A percentile compares a stretch with the other conserved stretches of the same genome.
Conservation (phyloP, 257 asterid genomes). For the Plectranthus barbatus region DNA sequence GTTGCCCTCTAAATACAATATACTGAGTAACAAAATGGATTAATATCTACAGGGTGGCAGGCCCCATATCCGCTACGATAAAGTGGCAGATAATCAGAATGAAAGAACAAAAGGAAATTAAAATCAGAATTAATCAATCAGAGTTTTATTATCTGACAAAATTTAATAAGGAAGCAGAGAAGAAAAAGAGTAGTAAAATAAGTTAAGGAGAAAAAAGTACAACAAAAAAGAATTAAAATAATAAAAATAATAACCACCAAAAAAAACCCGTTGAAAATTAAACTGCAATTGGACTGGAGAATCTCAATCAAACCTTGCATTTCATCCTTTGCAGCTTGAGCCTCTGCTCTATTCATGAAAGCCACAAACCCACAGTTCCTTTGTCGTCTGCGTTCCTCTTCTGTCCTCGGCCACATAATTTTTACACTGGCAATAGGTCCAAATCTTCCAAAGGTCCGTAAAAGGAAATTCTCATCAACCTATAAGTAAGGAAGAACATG, state of each 20-base stretch:
- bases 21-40: not conserved
- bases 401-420: constrained; percentile 99
- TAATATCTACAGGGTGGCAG: not conserved
- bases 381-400: constrained; percentile 78
- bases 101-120: not conserved
- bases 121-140: not conserved
- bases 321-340: constrained; percentile 95
- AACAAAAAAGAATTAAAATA: not conserved
- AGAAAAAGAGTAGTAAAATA: too few species aligned
- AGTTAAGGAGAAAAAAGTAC: not conserved
- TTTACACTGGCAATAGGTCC: constrained; percentile 98
- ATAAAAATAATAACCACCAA: not conserved
- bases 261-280: not conserved
- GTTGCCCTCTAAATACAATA: constrained; percentile 1
- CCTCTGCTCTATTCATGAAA: constrained; percentile 88
- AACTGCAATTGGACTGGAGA: not conserved
- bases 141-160: not conserved
- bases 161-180: not conserved
- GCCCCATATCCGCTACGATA: not conserved
- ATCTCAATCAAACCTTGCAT: constrained; percentile 63
- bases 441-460: constrained; percentile 94
- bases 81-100: not conserved
- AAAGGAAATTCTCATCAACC: constrained; percentile 94
- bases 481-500: constrained; percentile 12
- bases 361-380: constrained; percentile 96